These are phyloP conservation scores for Bathelium albidoporum DNA, from an alignment of 495 filamentous ascomycete genomes.

Conservation along the genomic window DNA sequence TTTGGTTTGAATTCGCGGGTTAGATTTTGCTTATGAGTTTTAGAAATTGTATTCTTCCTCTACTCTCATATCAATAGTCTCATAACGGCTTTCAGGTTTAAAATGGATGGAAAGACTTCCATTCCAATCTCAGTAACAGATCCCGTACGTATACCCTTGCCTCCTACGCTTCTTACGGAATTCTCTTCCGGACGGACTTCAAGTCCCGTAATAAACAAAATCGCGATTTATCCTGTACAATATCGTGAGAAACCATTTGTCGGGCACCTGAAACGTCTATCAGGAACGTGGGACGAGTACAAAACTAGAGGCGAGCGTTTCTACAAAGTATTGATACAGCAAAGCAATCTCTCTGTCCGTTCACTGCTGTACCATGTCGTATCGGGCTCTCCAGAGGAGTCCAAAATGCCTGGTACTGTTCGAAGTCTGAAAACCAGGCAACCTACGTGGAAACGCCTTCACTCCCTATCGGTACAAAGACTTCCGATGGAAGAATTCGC, in stretches of 20 bases:
- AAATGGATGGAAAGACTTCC: not conserved
- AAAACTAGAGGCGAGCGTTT: constrained; percentile 11
- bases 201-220: not conserved
- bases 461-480: not conserved
- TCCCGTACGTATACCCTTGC: not conserved
- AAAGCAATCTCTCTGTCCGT: constrained; percentile 10
- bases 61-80: constrained; percentile 24
- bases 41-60: constrained; percentile 18
- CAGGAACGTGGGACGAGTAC: constrained; percentile 4
- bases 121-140: constrained; percentile 7
- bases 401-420: not conserved
- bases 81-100: constrained; percentile 20
- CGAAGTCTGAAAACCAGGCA: not conserved
- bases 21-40: not conserved
- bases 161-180: not conserved
- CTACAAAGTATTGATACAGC: constrained; percentile 15
- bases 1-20: not conserved
- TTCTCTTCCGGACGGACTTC: not conserved
- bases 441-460: constrained; percentile 2
- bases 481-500: constrained; percentile 17
- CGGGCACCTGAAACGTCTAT: constrained; percentile 5
- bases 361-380: constrained; percentile 8
- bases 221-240: not conserved
- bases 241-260: not conserved
- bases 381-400: not conserved